Conservation (phyloP, 495 filamentous ascomycete genomes). For the Apodospora peruviana region DNA sequence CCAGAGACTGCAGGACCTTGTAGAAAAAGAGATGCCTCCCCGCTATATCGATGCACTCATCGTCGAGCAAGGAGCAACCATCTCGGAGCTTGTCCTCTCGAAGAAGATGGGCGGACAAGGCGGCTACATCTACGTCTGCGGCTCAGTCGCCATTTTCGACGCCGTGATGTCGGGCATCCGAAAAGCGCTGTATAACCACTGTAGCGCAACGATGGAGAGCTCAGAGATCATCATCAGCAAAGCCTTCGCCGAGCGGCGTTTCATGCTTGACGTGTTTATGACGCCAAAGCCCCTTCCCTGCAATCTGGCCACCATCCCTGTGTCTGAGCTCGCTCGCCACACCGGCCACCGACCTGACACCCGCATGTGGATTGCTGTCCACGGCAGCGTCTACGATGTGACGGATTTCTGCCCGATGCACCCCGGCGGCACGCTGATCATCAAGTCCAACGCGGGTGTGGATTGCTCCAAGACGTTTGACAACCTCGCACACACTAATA, state of each 20-base stretch:
- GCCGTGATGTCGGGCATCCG: constrained; percentile 47
- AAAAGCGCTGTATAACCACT: constrained; percentile 44
- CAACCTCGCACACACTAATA: constrained; percentile 46
- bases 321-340: constrained; percentile 42
- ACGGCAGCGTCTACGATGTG: constrained; percentile 45
- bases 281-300: constrained; percentile 44
- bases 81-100: constrained; percentile 48
- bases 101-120: constrained; percentile 47
- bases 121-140: constrained; percentile 48
- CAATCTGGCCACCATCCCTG: constrained; percentile 39
- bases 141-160: constrained; percentile 48
- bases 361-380: constrained; percentile 48
- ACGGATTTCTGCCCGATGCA: constrained; percentile 47
- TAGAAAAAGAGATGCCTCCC: constrained; percentile 43
- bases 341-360: constrained; percentile 43
- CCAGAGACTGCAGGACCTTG: constrained; percentile 27
- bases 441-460: constrained; percentile 47
- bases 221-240: constrained; percentile 43
- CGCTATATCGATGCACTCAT: constrained; percentile 47
- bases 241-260: constrained; percentile 46
- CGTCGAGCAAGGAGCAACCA: constrained; percentile 38
- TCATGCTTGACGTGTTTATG: constrained; percentile 54
- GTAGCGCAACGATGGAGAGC: constrained; percentile 40
- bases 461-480: constrained; percentile 48
- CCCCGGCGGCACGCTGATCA: constrained; percentile 43